Evolutionary conservation across 2,329 filamentous ascomycete genomes (phyloP), one percentile per base, ranked within the genome.

Genomic region (Penicillium sp.): DNA sequence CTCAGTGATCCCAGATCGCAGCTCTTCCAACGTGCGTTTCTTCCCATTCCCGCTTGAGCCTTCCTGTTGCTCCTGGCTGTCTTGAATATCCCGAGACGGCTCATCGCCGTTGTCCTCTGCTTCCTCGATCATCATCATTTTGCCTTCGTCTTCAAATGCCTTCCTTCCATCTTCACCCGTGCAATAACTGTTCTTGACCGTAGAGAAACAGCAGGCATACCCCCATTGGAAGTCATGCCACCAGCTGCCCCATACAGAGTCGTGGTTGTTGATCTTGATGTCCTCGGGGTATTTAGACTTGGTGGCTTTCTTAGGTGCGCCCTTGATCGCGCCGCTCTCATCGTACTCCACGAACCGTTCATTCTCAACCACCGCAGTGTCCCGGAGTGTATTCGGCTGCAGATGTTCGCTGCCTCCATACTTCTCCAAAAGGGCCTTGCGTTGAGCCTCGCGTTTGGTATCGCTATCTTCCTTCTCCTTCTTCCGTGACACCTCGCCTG

Each of bases 211-310:
- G 72, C 94, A 99, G 18, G 89, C 84, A 72, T 96, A 99, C 1
- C 94, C 94, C 94, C 94, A 99, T 72, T 88, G 84, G 75, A 97
- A 97, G 67, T 90, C 86, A 46, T 86, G 84, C 94, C 94, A 99
- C 94, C 94, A 99, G 66, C 91, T 96, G 42, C 94, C 94, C 90
- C 91, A 99, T 3, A 96, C 87, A 0, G 88, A 87, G 3, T 85
- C 91, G 74, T 99, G 94, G 67, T 99, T 99, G 77, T 96, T 93
- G 69, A 88, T 83, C 47, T 89, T 77, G 0, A 97, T 80, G 65
- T 99, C 91, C 68, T 99, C 94, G 4, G 86, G 75, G 67, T 99
- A 99, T 69, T 97, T 97, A 33, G 91, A 96, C 70, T 89, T 93
- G 44, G 87, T 88, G 46, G 83, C 82, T 49, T 84, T 84, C 68